A percentile compares a stretch with the other conserved stretches of the same genome.
Conservation (phyloP, 2,329 filamentous ascomycete species). For the Calonectria multiphialidica region DNA sequence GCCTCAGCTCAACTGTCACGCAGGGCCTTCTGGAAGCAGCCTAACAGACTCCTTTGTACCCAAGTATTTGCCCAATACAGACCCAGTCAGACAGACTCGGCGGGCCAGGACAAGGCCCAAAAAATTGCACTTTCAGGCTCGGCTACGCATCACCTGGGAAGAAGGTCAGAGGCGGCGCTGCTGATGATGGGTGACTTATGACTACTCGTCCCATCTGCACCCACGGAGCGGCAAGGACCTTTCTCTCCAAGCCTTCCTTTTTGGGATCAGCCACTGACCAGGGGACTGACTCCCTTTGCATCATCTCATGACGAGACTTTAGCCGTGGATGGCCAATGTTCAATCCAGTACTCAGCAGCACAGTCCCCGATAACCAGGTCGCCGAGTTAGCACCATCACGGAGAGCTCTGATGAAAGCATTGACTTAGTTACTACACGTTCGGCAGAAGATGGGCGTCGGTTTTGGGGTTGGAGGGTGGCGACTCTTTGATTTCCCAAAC, state of each 20-base stretch:
- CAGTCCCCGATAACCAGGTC: neutral
- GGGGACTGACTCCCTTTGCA: conserved; percentile 26
- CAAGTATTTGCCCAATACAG: neutral
- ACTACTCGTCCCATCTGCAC: conserved; percentile 38
- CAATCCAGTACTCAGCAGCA: conserved; percentile 7
- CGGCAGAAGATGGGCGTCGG: neutral
- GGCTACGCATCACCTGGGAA: neutral
- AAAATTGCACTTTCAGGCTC: neutral
- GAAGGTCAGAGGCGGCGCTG: neutral
- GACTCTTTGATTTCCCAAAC: neutral
- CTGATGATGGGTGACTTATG: neutral
- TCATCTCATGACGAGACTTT: conserved; percentile 36
- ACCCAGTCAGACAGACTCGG: neutral
- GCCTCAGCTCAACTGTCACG: neutral
- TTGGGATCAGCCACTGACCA: conserved; percentile 41
- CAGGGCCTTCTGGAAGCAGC: neutral
- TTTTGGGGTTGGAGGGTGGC: neutral
- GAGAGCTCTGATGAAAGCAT: neutral
- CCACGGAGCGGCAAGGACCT: conserved; percentile 36
- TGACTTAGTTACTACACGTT: too few species aligned
- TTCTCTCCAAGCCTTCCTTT: conserved; percentile 38
- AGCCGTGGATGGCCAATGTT: conserved; percentile 14
- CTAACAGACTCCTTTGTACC: neutral
- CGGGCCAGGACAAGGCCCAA: neutral
- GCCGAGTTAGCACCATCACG: neutral